A percentile compares a stretch with the other conserved stretches of the same genome.
Conservation (phyloP, 345 rosid genomes). For the Reutealis trisperma region DNA sequence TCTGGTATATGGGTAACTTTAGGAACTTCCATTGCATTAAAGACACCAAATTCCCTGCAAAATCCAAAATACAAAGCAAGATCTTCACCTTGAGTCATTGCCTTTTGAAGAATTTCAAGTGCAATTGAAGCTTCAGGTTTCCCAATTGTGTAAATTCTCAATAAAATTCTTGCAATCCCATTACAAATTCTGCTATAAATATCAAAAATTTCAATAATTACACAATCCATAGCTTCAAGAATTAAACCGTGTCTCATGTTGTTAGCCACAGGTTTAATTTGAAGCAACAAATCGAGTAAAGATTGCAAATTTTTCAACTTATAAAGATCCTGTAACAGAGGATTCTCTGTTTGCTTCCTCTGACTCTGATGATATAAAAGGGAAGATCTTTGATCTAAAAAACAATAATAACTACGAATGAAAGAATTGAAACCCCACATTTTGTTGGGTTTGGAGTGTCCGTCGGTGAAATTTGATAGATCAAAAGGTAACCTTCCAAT, state of each 20-base stretch:
- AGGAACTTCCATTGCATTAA: constrained; percentile 56
- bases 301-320: constrained; percentile 52
- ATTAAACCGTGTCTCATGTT: constrained; percentile 50
- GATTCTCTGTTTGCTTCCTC: constrained; percentile 22
- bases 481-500: constrained; percentile 74
- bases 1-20: constrained; percentile 44
- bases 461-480: constrained; percentile 57
- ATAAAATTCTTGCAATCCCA: constrained; percentile 46
- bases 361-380: constrained; percentile 29
- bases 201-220: constrained; percentile 59
- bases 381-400: constrained; percentile 57
- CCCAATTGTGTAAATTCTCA: constrained; percentile 39
- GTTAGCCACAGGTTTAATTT: constrained; percentile 50
- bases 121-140: constrained; percentile 52
- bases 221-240: constrained; percentile 74
- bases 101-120: constrained; percentile 51
- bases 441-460: constrained; percentile 29
- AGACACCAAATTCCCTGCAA: constrained; percentile 49
- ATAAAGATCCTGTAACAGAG: constrained; percentile 41
- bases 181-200: constrained; percentile 61
- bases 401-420: constrained; percentile 63
- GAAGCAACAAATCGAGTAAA: constrained; percentile 61
- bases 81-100: constrained; percentile 47
- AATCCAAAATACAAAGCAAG: constrained; percentile 50
- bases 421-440: constrained; percentile 56